Base-by-base conservation (phyloP, 164 flowering plant genomes). In the Dillenia turbinata region DNA sequence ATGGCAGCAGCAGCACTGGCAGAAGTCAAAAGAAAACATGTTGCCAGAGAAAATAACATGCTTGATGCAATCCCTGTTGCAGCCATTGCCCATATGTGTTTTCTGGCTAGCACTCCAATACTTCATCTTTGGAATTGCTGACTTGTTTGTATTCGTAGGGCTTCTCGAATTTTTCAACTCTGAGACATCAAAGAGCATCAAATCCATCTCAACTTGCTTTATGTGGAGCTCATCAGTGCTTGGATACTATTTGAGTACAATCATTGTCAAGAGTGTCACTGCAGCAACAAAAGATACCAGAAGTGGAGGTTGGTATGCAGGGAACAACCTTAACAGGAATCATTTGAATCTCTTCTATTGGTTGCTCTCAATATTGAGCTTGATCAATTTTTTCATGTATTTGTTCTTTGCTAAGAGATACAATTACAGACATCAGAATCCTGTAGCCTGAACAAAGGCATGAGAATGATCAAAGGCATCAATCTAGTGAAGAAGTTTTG, bases 81-180 rank as follows among this genome's bases (percentile, higher is more conserved):
- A 52, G 43, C 68, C 69, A 26, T 48, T 68, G 9, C 69, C 69
- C 11, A 70, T 66, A 12, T 61, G 74, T 1, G 68, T 74, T 1
- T 74, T 74, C 49, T 77, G 80, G 78, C 61, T 74, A 12, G 55
- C 58, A 12, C 26, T 65, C 40, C 78, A 74, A 51, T 70, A 40
- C 50, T 69, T 73, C 49, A 44, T 77, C 9, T 66, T 74, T 48
- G 75, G 78, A 15, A 62, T 77, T 13, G 73, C 73, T 0, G 78
- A 77, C 56, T 63, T 71, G 75, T 66, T 74, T 14, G 66, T 75
- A 1, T 59, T 67, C 10, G 73, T 73, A 5, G 80, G 80, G 16
- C 66, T 71, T 46, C 69, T 74, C 0, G 80, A 77, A 26, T 74
- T 77, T 40, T 77, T 77, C 59, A 71, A 73, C 61, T 62, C 73